Evolutionary conservation across 78 protist species (phyloP).

Genomic region (Blattamonas nauphoetae): DNA sequence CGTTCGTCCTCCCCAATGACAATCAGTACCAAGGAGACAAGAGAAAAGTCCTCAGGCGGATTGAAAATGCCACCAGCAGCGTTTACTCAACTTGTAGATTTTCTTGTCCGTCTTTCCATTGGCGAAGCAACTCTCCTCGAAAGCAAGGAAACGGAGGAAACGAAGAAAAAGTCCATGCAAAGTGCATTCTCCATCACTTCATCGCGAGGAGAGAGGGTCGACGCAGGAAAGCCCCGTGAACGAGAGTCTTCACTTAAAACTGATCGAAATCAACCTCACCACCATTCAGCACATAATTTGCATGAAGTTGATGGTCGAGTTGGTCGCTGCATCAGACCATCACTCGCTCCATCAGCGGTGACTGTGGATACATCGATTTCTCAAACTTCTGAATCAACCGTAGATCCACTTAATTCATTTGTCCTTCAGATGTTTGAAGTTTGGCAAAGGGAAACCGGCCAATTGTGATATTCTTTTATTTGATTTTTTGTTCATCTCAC

Average conservation of each 20-base stretch:
- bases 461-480: neutral
- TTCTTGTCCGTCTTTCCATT: neutral
- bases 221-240: neutral
- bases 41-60: too few relatives aligned
- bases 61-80: neutral
- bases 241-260: neutral
- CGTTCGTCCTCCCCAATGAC: neutral
- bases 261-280: neutral
- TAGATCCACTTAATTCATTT: neutral
- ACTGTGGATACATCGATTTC: neutral
- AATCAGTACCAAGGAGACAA: neutral
- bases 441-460: neutral
- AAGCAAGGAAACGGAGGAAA: too few relatives aligned
- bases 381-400: neutral
- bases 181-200: too few relatives aligned
- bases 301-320: neutral
- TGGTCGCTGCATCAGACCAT: neutral
- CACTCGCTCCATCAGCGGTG: neutral
- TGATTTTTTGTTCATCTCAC: too few relatives aligned
- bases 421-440: neutral
- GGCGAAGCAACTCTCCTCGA: neutral
- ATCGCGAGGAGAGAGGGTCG: too few relatives aligned
- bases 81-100: neutral
- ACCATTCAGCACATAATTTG: neutral
- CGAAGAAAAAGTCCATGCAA: too few relatives aligned